Base-by-base conservation (phyloP, 164 flowering plant species). In the Sedum album region DNA sequence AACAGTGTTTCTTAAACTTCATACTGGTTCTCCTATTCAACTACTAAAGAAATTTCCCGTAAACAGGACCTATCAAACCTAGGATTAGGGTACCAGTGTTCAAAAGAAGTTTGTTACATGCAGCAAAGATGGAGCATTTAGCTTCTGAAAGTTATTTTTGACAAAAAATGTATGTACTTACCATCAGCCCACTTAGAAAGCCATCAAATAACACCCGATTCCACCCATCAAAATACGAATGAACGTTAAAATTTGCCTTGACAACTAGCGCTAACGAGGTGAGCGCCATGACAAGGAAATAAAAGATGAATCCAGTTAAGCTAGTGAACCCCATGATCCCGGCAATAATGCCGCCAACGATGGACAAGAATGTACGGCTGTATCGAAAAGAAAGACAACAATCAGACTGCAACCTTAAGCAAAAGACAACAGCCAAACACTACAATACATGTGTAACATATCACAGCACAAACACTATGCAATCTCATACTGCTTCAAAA, bases 321-420 rank as follows among this genome's bases (percentile, higher is more conserved):
- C 97, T 81, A 31, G 93, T 92, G 70, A 90, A 81, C 63, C 99
- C 99, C 71, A 86, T 67, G 70, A 95, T 88, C 73, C 99, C 99
- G 66, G 98, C 97, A 75, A 90, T 77, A 38, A 92, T 91, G 49
- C 99, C 99, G 71, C 87, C 96, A 70, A 95, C 88, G 72, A 95
- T 92, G 26, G 99, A 90, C 81, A 95, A 74, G 78, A 95, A 95
- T 33, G 99, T 95, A 26, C 98, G 99, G 81, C 99, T 95, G 88
- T 82, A 80, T 11, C 77, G 31, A 62, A 8, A 62, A 69, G 68
- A 33, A 35, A 35, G 7, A 7, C 3, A 35, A 35, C 38, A 35
- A 35, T 35, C 38, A 35, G 38, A 35, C 3, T 35, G 38, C 38
- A 35, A 35, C 38, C 38, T 3, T 7, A 35, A 35, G 38, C 8